Evolutionary conservation across 371 early-diverging fungal genomes (phyloP), one percentile per base, ranked within the genome.

Genomic region (Synchytrium microbalum): DNA sequence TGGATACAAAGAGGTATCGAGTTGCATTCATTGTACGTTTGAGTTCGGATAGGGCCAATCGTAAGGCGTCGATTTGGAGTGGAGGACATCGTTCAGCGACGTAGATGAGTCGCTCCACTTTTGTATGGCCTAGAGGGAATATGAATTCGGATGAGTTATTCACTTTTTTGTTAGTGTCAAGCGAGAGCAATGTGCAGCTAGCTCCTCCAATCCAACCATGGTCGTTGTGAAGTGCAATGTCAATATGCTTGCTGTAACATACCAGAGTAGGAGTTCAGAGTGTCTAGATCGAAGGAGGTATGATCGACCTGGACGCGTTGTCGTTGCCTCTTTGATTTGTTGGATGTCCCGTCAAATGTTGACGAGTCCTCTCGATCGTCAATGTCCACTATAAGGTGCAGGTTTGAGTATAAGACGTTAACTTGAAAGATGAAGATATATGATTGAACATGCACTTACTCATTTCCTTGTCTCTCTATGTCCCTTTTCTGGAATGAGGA

Each of bases 1-100:
- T 71, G 24, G 79, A 63, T 61, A 81, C 66, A 13, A 62, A 52
- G n/a, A 59, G 55, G 69, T 89, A 90, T 59, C 78, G 75, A 2
- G 64, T 56, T 19, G 77, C 70, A 67, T 89, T 81, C 38, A 77
- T 58, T 2, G 88, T 82, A 29, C 8, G 8, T 28, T 69, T 61
- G 16, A 90, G 72, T 46, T 86, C 86, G 13, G 61, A 64, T 33
- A 89, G 68, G 1, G 91, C 91, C 52, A 81, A 64, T 30, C 70
- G 71, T 62, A 80, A 79, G 1, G 90, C 88, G 33, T 90, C 89
- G 10, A 86, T 65, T 26, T 84, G 77, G 38, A 89, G 84, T 28
- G 79, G 63, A 0, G 85, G 82, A 67, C 88, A 88, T n/a, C 83
- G 79, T 53, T 85, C 83, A 1, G 88, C 88, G 61, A 92, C 88